A percentile compares a stretch with the other conserved stretches of the same genome.
Evolutionary conservation across 192 early-diverging fungal genomes (phyloP).

Genomic region (Podila minutissima): DNA sequence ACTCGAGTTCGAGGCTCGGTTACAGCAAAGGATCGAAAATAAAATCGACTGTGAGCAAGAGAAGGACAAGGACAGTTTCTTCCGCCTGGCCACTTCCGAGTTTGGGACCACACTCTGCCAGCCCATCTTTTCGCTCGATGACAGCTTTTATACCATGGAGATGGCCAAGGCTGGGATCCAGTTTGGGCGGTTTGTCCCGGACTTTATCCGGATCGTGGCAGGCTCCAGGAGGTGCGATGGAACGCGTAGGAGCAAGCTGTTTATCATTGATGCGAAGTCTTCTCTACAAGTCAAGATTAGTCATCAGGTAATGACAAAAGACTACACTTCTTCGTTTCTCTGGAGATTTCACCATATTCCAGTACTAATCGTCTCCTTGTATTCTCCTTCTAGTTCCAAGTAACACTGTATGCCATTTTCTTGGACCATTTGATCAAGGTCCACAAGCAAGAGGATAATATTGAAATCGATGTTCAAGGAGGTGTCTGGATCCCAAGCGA

Average conservation of each 20-base stretch:
- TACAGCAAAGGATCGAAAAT: constrained; percentile 10
- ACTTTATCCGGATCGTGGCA: constrained; percentile 32
- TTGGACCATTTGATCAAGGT: constrained; percentile 38
- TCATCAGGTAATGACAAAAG: constrained; percentile 22
- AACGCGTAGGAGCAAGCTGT: constrained; percentile 20
- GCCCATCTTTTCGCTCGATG: constrained; percentile 28
- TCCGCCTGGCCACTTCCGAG: constrained; percentile 21
- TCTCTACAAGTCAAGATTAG: constrained; percentile 40
- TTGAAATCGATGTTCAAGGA: constrained; percentile 23
- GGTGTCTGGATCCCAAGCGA: constrained; percentile 39
- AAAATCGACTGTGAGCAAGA: constrained; percentile 33
- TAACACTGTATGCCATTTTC: constrained; percentile 45
- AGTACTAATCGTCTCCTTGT: neutral
- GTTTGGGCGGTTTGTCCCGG: constrained; percentile 43
- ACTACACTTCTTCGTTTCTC: neutral
- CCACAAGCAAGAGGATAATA: constrained; percentile 18
- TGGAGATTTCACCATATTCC: neutral
- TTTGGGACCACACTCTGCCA: constrained; percentile 29
- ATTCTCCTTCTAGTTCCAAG: constrained; percentile 26
- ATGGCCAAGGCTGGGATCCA: constrained; percentile 38
- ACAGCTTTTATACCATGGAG: constrained; percentile 16
- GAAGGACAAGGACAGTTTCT: constrained; percentile 30
- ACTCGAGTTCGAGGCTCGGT: constrained; percentile 13
- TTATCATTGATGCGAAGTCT: constrained; percentile 48
- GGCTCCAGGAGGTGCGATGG: constrained; percentile 10